phyloP scores from a whole-genome alignment of 2,329 filamentous ascomycete species.

The Aspergillus alliaceus region DNA sequence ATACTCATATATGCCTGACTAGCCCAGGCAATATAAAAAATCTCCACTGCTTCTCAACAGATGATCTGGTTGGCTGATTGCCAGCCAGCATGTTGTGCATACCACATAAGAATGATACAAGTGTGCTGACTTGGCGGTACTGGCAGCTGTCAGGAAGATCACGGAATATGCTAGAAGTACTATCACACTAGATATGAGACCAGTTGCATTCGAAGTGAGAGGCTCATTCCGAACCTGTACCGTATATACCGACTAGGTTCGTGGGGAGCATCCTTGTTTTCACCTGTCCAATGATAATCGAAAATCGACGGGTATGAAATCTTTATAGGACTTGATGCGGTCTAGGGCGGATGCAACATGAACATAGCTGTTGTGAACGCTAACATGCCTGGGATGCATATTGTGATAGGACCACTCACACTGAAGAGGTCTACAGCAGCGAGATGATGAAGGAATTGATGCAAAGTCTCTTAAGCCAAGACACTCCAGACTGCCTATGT shows the following conservation, averaged over 20 bases:
- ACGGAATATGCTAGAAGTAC: neutral
- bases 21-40: neutral
- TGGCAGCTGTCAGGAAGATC: neutral
- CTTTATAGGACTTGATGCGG: neutral
- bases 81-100: neutral
- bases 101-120: neutral
- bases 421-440: neutral
- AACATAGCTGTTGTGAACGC: neutral
- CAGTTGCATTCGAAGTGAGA: neutral
- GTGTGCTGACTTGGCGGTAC: neutral
- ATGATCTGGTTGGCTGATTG: neutral
- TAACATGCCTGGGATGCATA: neutral
- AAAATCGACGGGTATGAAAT: neutral
- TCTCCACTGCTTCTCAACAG: neutral
- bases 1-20: neutral
- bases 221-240: neutral
- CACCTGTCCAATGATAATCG: neutral
- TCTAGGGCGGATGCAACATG: neutral
- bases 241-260: neutral
- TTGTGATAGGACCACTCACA: neutral
- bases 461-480: neutral
- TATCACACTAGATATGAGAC: neutral
- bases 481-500: neutral
- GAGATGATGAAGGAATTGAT: neutral
- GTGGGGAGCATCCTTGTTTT: neutral